Conservation (phyloP, 805 yeast genomes). For the Candida maesae region DNA sequence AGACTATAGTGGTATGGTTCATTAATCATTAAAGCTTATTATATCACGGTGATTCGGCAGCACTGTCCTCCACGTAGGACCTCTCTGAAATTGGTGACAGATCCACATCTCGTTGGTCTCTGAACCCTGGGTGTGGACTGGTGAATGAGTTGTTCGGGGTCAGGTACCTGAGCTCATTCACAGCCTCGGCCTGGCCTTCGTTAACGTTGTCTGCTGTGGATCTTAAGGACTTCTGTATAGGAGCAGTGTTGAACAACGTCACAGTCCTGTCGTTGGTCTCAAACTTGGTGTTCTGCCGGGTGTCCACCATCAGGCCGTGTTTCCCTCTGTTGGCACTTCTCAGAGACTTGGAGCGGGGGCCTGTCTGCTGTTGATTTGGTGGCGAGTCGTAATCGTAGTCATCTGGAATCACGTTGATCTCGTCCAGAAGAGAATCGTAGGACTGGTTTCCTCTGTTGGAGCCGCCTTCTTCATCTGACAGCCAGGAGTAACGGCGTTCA, state of each 20-base stretch:
- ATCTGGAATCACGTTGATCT: slow-evolving; percentile 47
- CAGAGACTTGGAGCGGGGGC: slow-evolving; percentile 15
- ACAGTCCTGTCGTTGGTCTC: slow-evolving; percentile 37
- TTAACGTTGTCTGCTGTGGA: slow-evolving; percentile 1
- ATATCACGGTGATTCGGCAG: slow-evolving; percentile 3
- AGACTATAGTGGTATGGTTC: too few relatives aligned
- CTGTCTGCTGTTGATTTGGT: neutral
- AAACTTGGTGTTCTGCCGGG: slow-evolving; percentile 32
- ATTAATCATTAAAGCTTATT: too few relatives aligned
- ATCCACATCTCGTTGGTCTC: slow-evolving; percentile 18
- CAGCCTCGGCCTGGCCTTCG: slow-evolving; percentile 3
- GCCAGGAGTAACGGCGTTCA: slow-evolving; percentile 22
- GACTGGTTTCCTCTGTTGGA: slow-evolving; percentile 20
- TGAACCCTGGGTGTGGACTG: slow-evolving; percentile 21
- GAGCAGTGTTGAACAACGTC: slow-evolving; percentile 31
- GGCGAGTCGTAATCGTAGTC: slow-evolving; percentile 28
- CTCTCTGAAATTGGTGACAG: slow-evolving; percentile 29
- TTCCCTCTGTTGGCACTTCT: slow-evolving; percentile 13
- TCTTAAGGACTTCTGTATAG: slow-evolving; percentile 2
- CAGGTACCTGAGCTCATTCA: slow-evolving; percentile 9
- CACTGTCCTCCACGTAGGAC: slow-evolving; percentile 19
- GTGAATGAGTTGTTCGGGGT: slow-evolving; percentile 25
- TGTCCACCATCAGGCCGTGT: slow-evolving; percentile 23
- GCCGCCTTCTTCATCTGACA: slow-evolving; percentile 27
- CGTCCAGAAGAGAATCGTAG: slow-evolving; percentile 45